Percentiles rank a stretch among this genome's conserved stretches.
These are phyloP conservation scores for Rostrohypoxylon terebratum DNA, from an alignment of 495 filamentous ascomycete genomes.

Conservation along the genomic window DNA sequence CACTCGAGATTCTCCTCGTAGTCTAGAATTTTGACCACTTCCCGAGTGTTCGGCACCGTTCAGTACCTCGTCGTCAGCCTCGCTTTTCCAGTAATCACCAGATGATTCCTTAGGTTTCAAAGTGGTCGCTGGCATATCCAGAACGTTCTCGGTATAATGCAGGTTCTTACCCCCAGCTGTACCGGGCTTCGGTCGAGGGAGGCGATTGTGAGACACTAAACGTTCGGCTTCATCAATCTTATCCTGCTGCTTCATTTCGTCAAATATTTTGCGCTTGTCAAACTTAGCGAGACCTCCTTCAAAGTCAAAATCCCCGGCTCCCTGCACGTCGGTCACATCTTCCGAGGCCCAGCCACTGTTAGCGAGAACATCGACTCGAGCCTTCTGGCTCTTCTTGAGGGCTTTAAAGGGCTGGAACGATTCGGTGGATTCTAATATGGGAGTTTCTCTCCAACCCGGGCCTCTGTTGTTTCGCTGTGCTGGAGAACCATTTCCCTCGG, in stretches of 20 bases:
- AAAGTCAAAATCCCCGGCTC: constrained; percentile 94
- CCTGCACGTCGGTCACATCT: constrained; percentile 97
- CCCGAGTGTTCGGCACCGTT: constrained; percentile 62
- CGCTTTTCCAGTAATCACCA: constrained; percentile 73
- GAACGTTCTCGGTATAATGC: constrained; percentile 91
- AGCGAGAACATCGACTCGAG: constrained; percentile 64
- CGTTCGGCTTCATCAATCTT: constrained; percentile 88
- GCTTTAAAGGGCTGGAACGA: constrained; percentile 68
- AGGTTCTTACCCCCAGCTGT: constrained; percentile 90
- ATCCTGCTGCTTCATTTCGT: constrained; percentile 87
- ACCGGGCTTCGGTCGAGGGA: constrained; percentile 74
- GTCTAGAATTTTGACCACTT: constrained; percentile 63
- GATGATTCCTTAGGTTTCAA: constrained; percentile 54
- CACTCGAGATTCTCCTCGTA: constrained; percentile 62
- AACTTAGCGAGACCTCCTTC: constrained; percentile 88
- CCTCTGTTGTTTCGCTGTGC: constrained; percentile 54
- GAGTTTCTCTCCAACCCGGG: constrained; percentile 87
- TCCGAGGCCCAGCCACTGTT: constrained; percentile 96
- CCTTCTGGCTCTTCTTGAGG: constrained; percentile 65
- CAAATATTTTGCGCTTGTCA: constrained; percentile 90
- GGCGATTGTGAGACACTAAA: constrained; percentile 87
- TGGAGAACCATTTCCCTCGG: constrained; percentile 27
- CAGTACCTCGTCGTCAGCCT: constrained; percentile 69
- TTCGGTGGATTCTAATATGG: constrained; percentile 73
- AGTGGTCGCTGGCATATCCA: constrained; percentile 66